A percentile compares a stretch with the other conserved stretches of the same genome.
Conservation (phyloP, 306 rosid species). For the Malus asiatica region DNA sequence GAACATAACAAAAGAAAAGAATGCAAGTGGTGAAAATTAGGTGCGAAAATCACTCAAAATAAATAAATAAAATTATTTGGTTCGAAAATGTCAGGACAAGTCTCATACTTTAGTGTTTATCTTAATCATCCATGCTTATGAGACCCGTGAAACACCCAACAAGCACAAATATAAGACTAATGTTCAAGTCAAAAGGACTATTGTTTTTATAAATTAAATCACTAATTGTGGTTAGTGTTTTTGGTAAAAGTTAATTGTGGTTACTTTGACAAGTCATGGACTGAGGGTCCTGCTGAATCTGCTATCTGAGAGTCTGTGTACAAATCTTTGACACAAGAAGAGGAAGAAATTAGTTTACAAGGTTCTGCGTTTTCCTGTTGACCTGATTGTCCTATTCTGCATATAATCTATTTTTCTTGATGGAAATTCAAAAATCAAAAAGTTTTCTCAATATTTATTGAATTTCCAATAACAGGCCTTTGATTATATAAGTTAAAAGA, state of each 20-base stretch:
- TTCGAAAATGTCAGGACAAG: no score
- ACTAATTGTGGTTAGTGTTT: no score
- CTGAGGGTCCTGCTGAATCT: background rate
- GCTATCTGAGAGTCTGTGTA: background rate
- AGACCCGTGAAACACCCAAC: no score
- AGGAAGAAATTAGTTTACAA: background rate
- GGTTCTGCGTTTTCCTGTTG: background rate
- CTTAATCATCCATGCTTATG: no score
- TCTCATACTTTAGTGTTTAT: no score
- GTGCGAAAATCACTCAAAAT: no score
- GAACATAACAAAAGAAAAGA: no score
- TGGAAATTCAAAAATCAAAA: background rate
- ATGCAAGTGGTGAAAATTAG: no score
- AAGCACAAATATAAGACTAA: no score
- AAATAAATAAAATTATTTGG: no score
- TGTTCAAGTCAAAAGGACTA: no score
- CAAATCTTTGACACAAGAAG: background rate
- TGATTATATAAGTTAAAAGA: background rate
- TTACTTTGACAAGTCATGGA: background rate
- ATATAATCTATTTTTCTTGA: background rate
- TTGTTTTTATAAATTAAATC: no score
- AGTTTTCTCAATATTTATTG: background rate
- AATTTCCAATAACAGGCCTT: background rate
- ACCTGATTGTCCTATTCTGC: background rate
- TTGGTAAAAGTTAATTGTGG: background rate